These are phyloP conservation scores for Boehmeria nivea DNA, from an alignment of 306 rosid species.

Conservation along the genomic window DNA sequence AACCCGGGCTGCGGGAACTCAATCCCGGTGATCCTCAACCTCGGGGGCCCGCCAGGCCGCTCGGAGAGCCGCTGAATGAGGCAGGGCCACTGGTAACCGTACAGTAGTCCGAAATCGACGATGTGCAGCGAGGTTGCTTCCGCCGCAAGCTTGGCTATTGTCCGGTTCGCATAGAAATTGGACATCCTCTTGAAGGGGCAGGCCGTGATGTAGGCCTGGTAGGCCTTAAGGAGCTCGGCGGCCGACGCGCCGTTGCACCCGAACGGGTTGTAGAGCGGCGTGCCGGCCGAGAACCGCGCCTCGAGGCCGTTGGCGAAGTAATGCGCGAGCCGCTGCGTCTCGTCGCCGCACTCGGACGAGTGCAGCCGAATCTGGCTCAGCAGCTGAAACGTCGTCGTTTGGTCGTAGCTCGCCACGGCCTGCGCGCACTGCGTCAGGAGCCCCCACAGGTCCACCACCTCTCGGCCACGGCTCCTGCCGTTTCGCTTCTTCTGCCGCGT, in stretches of 20 bases:
- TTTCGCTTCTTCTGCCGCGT: slow-evolving; percentile 14
- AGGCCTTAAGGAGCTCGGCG: slow-evolving; percentile 55
- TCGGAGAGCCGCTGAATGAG: slow-evolving; percentile 46
- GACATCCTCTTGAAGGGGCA: slow-evolving; percentile 61
- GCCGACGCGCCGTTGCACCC: slow-evolving; percentile 24
- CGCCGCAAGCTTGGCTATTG: slow-evolving; percentile 30
- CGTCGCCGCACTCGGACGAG: slow-evolving; percentile 58
- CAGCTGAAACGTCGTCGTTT: slow-evolving; percentile 43
- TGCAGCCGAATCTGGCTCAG: slow-evolving; percentile 57
- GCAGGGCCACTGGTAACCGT: slow-evolving; percentile 83
- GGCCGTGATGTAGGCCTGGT: slow-evolving; percentile 37
- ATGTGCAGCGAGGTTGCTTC: slow-evolving; percentile 47
- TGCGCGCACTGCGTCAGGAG: slow-evolving; percentile 72
- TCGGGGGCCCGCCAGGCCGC: slow-evolving; percentile 50
- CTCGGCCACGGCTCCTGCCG: slow-evolving; percentile 10
- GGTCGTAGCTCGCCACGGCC: slow-evolving; percentile 58
- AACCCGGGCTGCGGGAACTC: slow-evolving; percentile 71
- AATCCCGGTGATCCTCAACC: slow-evolving; percentile 54
- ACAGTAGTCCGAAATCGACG: slow-evolving; percentile 66
- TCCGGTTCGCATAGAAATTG: slow-evolving; percentile 29
- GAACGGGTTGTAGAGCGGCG: slow-evolving; percentile 26
- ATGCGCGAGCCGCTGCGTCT: slow-evolving; percentile 58
- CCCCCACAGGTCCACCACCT: slow-evolving; percentile 48
- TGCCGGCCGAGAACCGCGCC: slow-evolving; percentile 43
- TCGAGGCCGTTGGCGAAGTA: slow-evolving; percentile 64